Evolutionary conservation across 2,329 filamentous ascomycete species (phyloP), one percentile per base, ranked within the genome.

Genomic region (Fusarium palustre): DNA sequence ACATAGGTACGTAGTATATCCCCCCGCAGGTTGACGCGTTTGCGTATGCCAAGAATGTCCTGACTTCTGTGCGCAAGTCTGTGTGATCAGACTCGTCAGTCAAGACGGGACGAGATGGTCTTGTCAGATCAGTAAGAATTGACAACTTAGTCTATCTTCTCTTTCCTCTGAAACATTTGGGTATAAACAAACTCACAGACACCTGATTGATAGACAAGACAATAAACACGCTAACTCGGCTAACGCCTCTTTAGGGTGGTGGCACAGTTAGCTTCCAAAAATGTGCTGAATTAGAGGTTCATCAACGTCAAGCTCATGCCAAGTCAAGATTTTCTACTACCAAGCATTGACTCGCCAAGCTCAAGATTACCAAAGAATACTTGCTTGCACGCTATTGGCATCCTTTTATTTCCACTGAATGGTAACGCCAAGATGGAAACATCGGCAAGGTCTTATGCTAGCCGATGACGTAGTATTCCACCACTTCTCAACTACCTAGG

Each of bases 391-490:
- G 50, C 47, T 24, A 64, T 55, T 43, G 43, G 30, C 28, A 66
- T 66, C 58, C 58, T 38, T 67, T 67, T 66, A 43, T 56, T 55
- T 43, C 48, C 46, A 47, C 31, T 54, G 5, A 56, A 66, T 69
- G 49, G 47, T 47, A 66, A 41, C 46, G 70, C 72, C 72, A 74
- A 74, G 72, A 50, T 61, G 71, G 71, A 69, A 72, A 58, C 55
- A 42, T 38, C 71, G 71, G 71, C 71, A 74, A 62, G 62, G 56
- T 54, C n/a, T 2, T 36, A 52, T 56, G 61, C 64, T 54, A 42
- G 16, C 47, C 47, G 41, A 75, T 75, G 73, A 75, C 72, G 73
- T 75, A 75, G 69, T 50, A 33, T 42, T 38, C 36, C 33, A 68
- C 67, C 59, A 70, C 46, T 18, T 24, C 30, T 34, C 18, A 43